Evolutionary conservation across 2,329 filamentous ascomycete species (phyloP).

Genomic region (Aspergillus eucalypticola): DNA sequence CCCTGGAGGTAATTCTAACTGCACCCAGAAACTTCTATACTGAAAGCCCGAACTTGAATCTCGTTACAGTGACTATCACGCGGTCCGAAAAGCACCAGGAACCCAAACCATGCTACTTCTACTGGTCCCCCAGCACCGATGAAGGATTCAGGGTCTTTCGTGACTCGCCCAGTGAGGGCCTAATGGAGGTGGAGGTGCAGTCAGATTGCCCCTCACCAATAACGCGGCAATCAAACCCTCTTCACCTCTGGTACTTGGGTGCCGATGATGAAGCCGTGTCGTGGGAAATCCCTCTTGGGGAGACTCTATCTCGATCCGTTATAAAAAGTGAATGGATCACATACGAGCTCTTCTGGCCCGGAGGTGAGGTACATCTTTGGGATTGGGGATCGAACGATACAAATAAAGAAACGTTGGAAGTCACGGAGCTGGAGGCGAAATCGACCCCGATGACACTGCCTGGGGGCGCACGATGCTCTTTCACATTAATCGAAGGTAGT

Average conservation of each 20-base stretch:
- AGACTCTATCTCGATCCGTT: background rate
- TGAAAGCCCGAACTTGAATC: background rate
- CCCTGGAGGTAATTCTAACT: background rate
- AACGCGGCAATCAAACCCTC: background rate
- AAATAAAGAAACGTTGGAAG: background rate
- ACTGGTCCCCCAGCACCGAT: no score
- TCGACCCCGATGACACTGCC: background rate
- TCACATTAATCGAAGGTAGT: background rate
- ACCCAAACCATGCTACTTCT: background rate
- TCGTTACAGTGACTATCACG: background rate
- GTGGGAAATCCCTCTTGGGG: background rate
- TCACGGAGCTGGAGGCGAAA: background rate
- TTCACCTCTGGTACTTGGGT: background rate
- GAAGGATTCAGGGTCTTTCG: no score
- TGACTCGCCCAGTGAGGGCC: no score
- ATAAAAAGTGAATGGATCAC: background rate
- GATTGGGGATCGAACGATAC: background rate
- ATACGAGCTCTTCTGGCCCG: background rate
- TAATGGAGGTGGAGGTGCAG: no score
- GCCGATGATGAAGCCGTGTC: background rate
- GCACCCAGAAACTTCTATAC: background rate
- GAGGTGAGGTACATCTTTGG: background rate
- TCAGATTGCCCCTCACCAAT: no score
- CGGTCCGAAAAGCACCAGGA: background rate
- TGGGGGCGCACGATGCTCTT: background rate